phyloP scores from a whole-genome alignment of 2,329 filamentous ascomycete species.

The Purpureocillium lavendulum region DNA sequence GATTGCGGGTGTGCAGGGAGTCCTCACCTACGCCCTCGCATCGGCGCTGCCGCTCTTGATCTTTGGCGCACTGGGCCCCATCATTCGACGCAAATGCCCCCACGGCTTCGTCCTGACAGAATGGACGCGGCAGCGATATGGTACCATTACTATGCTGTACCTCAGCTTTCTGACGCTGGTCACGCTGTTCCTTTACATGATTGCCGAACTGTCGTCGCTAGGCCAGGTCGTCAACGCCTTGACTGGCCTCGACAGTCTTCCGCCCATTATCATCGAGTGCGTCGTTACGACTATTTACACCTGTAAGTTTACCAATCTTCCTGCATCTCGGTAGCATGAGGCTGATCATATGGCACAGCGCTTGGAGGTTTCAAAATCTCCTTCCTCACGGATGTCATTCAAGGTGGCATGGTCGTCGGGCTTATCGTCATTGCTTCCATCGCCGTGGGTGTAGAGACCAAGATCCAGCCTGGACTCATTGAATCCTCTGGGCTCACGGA shows the following conservation, averaged over 20 bases:
- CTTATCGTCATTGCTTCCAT: slow-evolving; percentile 71
- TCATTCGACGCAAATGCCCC: slow-evolving; percentile 72
- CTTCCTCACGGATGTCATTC: slow-evolving; percentile 75
- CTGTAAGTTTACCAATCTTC: slow-evolving; percentile 34
- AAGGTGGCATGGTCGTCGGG: slow-evolving; percentile 68
- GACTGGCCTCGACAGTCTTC: slow-evolving; percentile 66
- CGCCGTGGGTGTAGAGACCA: slow-evolving; percentile 65
- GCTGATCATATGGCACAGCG: slow-evolving; percentile 33
- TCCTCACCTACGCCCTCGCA: slow-evolving; percentile 67
- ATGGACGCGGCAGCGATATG: slow-evolving; percentile 76
- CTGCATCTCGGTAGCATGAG: no score
- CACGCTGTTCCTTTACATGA: slow-evolving; percentile 82
- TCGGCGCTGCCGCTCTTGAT: slow-evolving; percentile 65
- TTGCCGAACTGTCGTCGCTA: slow-evolving; percentile 72
- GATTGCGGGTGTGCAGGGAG: slow-evolving; percentile 69
- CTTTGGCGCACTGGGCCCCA: slow-evolving; percentile 66
- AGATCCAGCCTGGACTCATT: slow-evolving; percentile 63
- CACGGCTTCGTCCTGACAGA: slow-evolving; percentile 80
- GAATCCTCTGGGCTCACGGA: slow-evolving; percentile 62
- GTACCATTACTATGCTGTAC: slow-evolving; percentile 59
- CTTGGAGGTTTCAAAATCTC: slow-evolving; percentile 78
- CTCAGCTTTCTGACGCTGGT: slow-evolving; percentile 71
- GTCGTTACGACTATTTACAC: slow-evolving; percentile 76
- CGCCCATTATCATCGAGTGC: slow-evolving; percentile 70
- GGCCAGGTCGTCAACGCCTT: slow-evolving; percentile 70